Evolutionary conservation across 805 yeast species (phyloP).

Genomic region (Starmerella lactis-condensi): DNA sequence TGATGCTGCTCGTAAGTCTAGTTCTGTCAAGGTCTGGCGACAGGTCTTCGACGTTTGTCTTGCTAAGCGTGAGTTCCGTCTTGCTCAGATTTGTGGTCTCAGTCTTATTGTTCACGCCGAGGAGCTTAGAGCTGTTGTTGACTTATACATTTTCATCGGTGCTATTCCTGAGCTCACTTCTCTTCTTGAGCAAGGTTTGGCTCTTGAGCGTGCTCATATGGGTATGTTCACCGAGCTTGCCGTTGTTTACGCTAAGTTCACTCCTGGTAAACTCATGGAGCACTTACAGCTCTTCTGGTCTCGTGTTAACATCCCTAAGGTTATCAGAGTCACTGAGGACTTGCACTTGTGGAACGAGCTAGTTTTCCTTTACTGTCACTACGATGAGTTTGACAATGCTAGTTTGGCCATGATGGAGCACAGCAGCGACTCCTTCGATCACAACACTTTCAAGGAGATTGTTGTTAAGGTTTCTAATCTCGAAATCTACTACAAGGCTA

Average conservation of each 20-base stretch:
- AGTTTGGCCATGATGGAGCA: constrained; percentile 91
- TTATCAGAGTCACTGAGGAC: constrained; percentile 75
- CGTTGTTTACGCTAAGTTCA: constrained; percentile 71
- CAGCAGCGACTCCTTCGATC: constrained; percentile 84
- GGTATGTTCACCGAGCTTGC: constrained; percentile 98
- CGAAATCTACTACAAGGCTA: constrained; percentile 93
- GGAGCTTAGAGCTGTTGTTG: constrained; percentile 77
- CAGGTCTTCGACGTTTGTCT: constrained; percentile 94
- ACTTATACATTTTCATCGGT: constrained; percentile 73
- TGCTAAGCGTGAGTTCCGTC: constrained; percentile 80
- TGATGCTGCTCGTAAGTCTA: constrained; percentile 96
- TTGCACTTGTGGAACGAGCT: constrained; percentile 95
- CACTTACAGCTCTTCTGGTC: constrained; percentile 97
- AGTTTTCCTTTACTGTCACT: constrained; percentile 89
- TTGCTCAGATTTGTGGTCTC: constrained; percentile 97
- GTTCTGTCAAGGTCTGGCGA: constrained; percentile 86
- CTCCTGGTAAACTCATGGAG: constrained; percentile 81
- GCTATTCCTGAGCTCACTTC: constrained; percentile 82
- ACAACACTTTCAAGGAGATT: constrained; percentile 81
- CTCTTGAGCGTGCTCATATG: constrained; percentile 97
- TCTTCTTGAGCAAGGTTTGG: constrained; percentile 85
- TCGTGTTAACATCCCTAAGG: constrained; percentile 93
- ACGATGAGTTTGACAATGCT: constrained; percentile 99
- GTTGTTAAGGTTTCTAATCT: constrained; percentile 86
- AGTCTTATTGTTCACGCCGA: constrained; percentile 94